Percentiles rank a stretch among this genome's conserved stretches.
Conservation (phyloP, 1,139 yeast species). For the Hyphopichia wangnamkhiaoensis region DNA sequence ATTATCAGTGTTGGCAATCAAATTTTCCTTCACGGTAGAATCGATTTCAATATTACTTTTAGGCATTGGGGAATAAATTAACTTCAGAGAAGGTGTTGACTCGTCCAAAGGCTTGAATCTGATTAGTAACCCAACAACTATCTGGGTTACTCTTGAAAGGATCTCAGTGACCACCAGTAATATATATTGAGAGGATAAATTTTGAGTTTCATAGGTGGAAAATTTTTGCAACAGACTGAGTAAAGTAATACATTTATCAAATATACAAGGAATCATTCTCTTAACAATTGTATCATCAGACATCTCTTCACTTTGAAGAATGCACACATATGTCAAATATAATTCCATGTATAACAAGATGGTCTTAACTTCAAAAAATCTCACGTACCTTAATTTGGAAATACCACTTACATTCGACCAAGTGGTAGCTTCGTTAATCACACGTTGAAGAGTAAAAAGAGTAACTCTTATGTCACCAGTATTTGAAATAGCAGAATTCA, state of each 20-base stretch:
- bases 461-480: constrained; percentile 24
- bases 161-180: constrained; percentile 31
- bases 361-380: constrained; percentile 28
- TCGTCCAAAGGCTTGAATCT: constrained; percentile 21
- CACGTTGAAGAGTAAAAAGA: constrained; percentile 22
- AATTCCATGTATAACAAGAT: constrained; percentile 32
- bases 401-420: constrained; percentile 26
- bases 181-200: constrained; percentile 23
- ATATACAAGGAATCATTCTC: constrained; percentile 23
- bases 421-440: constrained; percentile 26
- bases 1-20: constrained; percentile 5
- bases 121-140: constrained; percentile 36
- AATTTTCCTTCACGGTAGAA: neutral
- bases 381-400: constrained; percentile 13
- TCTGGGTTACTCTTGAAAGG: constrained; percentile 34
- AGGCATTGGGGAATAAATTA: neutral
- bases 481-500: constrained; percentile 26
- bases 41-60: neutral
- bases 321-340: constrained; percentile 30
- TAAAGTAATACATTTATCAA: constrained; percentile 19
- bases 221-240: constrained; percentile 15
- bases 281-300: constrained; percentile 20
- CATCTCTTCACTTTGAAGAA: constrained; percentile 39
- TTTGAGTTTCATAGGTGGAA: constrained; percentile 4
- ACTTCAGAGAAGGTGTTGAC: constrained; percentile 7